These are phyloP conservation scores for Diaporthe helianthi DNA, from an alignment of 2,329 filamentous ascomycete genomes.

Conservation along the genomic window DNA sequence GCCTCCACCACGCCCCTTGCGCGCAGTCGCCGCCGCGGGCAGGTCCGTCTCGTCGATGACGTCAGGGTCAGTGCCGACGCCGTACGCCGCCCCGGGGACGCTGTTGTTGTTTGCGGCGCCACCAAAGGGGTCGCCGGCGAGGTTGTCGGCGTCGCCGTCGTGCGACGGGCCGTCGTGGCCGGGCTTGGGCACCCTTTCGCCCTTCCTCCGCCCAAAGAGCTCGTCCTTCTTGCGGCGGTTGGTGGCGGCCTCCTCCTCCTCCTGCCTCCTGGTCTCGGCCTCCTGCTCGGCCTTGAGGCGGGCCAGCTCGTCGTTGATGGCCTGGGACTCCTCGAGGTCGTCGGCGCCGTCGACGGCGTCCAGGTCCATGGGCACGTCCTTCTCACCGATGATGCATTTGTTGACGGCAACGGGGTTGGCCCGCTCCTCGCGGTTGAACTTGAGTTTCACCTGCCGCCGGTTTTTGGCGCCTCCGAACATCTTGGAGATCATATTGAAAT, in stretches of 20 bases:
- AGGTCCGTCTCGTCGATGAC: slow-evolving; percentile 38
- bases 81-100: slow-evolving; percentile 23
- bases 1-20: slow-evolving; percentile 32
- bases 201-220: slow-evolving; percentile 50
- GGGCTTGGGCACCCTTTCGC: slow-evolving; percentile 41
- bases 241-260: slow-evolving; percentile 56
- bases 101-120: neutral
- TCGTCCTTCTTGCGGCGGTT: slow-evolving; percentile 57
- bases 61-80: slow-evolving; percentile 34
- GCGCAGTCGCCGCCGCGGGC: slow-evolving; percentile 17
- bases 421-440: slow-evolving; percentile 82
- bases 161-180: slow-evolving; percentile 28
- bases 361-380: slow-evolving; percentile 64
- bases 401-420: slow-evolving; percentile 69
- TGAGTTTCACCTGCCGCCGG: slow-evolving; percentile 78
- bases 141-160: slow-evolving; percentile 14
- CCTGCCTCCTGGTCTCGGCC: slow-evolving; percentile 52
- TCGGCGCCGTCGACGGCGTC: slow-evolving; percentile 66
- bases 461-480: slow-evolving; percentile 74
- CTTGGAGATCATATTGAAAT: slow-evolving; percentile 80
- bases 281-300: slow-evolving; percentile 52
- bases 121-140: slow-evolving; percentile 16
- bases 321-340: slow-evolving; percentile 59
- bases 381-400: slow-evolving; percentile 66
- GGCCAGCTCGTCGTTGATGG: slow-evolving; percentile 62